Evolutionary conservation across 257 asterid genomes (phyloP), one percentile per base, ranked within the genome.

Genomic region (Solanum sejunctum): DNA sequence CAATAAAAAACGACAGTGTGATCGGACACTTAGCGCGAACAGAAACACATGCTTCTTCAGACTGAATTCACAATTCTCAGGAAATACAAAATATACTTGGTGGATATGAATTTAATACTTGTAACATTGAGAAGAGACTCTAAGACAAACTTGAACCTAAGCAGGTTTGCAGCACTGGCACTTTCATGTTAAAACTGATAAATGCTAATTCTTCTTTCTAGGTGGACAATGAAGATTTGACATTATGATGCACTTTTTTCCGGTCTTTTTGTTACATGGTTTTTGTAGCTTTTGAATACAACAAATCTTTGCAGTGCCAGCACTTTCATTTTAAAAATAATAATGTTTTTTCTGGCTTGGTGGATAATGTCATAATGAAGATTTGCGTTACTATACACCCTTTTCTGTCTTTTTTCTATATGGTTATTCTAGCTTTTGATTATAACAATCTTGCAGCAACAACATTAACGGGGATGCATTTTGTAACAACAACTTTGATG

Each of bases 401-500:
- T 36, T 32, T 23, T 67, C 85, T 52, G 41, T 83, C 78, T 12
- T 57, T 67, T n/a, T 81, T 17, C 26, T 54, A 78, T 52, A 52
- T 52, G 64, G 18, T 52, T 80, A 56, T 84, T 78, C 73, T 88
- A 83, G 78, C 85, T 82, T 87, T 52, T 88, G 75, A 92, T 89
- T 82, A 70, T 84, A 84, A n/a, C 83, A 84, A 87, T 87, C 18
- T 81, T 90, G 97, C 98, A 96, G 99, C 99, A 90, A 96, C 99
- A 60, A 92, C 98, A 5, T 92, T 95, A 88, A 95, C 99, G 55
- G 99, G 99, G 87, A 84, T 96, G 92, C 98, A 96, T 90, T 96
- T 96, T 89, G 97, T 92, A 61, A 96, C 98, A 64, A 96, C 98
- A 72, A 96, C 99, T 88, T 87, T 95, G 92, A 95, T 94, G 99